phyloP scores from a whole-genome alignment of 306 rosid genomes.

The Medicago arabica region DNA sequence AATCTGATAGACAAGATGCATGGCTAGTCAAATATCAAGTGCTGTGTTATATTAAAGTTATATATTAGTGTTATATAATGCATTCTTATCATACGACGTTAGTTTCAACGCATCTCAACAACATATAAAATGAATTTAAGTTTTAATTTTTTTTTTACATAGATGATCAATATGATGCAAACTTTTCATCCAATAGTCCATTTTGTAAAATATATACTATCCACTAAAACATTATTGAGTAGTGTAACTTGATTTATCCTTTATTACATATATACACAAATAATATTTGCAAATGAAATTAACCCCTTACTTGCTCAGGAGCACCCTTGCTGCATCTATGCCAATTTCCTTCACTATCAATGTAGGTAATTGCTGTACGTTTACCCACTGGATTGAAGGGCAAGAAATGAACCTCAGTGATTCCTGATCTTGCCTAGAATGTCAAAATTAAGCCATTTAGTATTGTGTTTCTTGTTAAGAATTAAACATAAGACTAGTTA shows the following conservation, averaged over 20 bases:
- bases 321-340: slow-evolving; percentile 93
- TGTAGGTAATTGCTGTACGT: slow-evolving; percentile 88
- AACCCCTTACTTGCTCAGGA: slow-evolving; percentile 77
- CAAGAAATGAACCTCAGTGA: slow-evolving; percentile 87
- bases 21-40: slow-evolving; percentile 25
- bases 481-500: neutral
- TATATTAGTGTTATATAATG: neutral
- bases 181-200: neutral
- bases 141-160: too few species aligned
- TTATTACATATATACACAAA: neutral
- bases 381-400: slow-evolving; percentile 93
- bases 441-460: slow-evolving; percentile 11
- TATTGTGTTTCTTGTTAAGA: neutral
- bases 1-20: slow-evolving; percentile 52
- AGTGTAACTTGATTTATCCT: neutral
- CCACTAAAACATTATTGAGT: too few species aligned
- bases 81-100: neutral
- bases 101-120: neutral
- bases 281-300: neutral
- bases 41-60: neutral
- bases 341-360: slow-evolving; percentile 69
- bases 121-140: neutral
- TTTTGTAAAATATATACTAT: neutral
- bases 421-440: slow-evolving; percentile 85
- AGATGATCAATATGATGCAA: neutral